Evolutionary conservation across 2,329 filamentous ascomycete genomes (phyloP), one percentile per base, ranked within the genome.

Genomic region (Botrytis tulipae): DNA sequence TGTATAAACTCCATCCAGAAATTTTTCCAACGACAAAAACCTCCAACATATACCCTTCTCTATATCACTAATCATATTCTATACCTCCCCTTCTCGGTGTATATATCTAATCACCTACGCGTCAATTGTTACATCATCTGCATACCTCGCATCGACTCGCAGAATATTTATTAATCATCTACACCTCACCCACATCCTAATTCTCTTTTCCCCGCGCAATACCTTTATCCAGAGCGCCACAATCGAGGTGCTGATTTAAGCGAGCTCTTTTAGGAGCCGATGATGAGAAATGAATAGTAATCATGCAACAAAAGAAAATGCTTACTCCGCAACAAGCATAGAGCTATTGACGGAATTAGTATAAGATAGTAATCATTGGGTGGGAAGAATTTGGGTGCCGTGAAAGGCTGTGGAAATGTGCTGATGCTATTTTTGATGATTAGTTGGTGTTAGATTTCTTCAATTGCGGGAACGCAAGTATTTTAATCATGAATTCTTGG

Each of bases 271-370:
- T 46, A 59, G 37, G 70, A 67, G 46, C 7, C n/a, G 22, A 65
- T 18, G 29, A 40, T 51, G 16, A 37, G 25, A 10, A 32, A 59
- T 72, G 70, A 72, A 67, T 72, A 67, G 46, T 67, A 67, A 72
- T 67, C 61, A 59, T 14, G 5, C 22, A 57, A 67, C 35, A 32
- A 67, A 42, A 59, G 32, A 46, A 12, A 32, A 3, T 59, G 70
- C 44, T 67, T 57, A 59, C 61, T 67, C 61, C 46, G 61, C 70
- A 67, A 42, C n/a, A 14, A 22, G n/a, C 29, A 25, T 51, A 40
- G 16, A 68, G 9, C 0, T 22, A 29, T 25, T 29, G 25, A 42
- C 20, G 25, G 16, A 18, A 40, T 20, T 1, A 29, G 3, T 25
- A 25, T 37, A 40, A 40, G 37, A 40, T 12, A 12, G 1, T 1